phyloP scores from a whole-genome alignment of 371 early-diverging fungal genomes.

The Apophysomyces variabilis region DNA sequence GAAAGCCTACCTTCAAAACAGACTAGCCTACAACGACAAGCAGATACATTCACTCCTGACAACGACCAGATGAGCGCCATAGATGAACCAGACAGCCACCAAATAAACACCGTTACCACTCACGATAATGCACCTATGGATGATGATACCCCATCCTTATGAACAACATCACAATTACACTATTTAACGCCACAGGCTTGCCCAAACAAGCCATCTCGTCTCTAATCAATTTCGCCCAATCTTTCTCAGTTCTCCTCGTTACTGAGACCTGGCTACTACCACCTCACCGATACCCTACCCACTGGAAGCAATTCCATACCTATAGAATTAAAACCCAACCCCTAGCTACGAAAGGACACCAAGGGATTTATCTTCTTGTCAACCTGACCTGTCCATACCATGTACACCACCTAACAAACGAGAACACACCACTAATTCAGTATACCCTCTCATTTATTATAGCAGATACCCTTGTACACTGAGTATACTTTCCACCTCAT shows the following conservation, averaged over 20 bases:
- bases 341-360: neutral
- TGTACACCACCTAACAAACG: conserved; percentile 4
- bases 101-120: neutral
- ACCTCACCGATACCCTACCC: conserved; percentile 3
- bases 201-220: conserved; percentile 13
- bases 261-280: conserved; percentile 24
- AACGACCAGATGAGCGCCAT: neutral
- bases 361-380: conserved; percentile 13
- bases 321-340: conserved; percentile 1
- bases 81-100: neutral
- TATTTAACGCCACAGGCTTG: conserved; percentile 16
- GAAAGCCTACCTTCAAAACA: neutral
- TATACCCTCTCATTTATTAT: conserved; percentile 12
- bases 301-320: conserved; percentile 16
- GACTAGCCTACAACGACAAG: neutral
- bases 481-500: conserved; percentile 15
- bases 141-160: neutral
- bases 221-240: neutral
- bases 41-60: neutral
- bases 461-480: conserved; percentile 10
- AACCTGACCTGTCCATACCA: conserved; percentile 3
- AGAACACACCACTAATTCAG: neutral
- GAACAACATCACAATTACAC: neutral
- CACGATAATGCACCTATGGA: neutral
- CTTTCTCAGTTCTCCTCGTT: conserved; percentile 15